Evolutionary conservation across 805 yeast genomes (phyloP).

Genomic region (Suhomyces tanzawaensis): DNA sequence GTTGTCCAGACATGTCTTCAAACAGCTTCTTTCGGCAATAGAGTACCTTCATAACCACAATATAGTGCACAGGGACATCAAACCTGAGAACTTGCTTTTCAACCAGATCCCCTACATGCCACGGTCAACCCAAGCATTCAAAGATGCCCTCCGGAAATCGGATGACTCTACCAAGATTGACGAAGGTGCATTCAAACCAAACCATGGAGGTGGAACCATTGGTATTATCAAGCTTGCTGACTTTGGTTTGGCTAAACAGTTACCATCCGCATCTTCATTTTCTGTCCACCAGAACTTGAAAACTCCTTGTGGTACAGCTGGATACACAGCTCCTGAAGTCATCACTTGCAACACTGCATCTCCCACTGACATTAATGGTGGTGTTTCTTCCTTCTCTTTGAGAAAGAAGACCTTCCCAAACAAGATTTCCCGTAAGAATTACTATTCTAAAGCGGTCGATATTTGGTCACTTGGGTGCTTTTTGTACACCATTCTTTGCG

Average conservation of each 20-base stretch:
- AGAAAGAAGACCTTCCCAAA: slow-evolving; percentile 12
- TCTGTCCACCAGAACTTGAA: slow-evolving; percentile 36
- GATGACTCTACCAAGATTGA: slow-evolving; percentile 61
- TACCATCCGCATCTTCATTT: slow-evolving; percentile 19
- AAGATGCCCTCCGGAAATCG: slow-evolving; percentile 39
- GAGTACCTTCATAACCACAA: slow-evolving; percentile 66
- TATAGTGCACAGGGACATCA: slow-evolving; percentile 77
- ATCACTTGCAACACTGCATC: slow-evolving; percentile 32
- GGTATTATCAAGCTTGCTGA: slow-evolving; percentile 67
- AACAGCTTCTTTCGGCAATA: slow-evolving; percentile 68
- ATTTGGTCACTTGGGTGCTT: slow-evolving; percentile 77
- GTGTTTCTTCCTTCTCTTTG: slow-evolving; percentile 5
- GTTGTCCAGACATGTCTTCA: slow-evolving; percentile 66
- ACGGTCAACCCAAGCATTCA: slow-evolving; percentile 30
- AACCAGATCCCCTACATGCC: slow-evolving; percentile 50
- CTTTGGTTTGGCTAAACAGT: slow-evolving; percentile 64
- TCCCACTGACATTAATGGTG: neutral
- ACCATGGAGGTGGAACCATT: slow-evolving; percentile 61
- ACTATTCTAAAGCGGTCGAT: slow-evolving; percentile 65
- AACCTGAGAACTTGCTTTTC: slow-evolving; percentile 75
- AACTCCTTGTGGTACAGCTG: slow-evolving; percentile 77
- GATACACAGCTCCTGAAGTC: slow-evolving; percentile 74
- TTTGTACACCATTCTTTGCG: slow-evolving; percentile 64
- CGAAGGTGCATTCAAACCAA: slow-evolving; percentile 55
- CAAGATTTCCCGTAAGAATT: slow-evolving; percentile 40